Conservation (phyloP, 192 early-diverging fungal genomes). For the Podila verticillata region DNA sequence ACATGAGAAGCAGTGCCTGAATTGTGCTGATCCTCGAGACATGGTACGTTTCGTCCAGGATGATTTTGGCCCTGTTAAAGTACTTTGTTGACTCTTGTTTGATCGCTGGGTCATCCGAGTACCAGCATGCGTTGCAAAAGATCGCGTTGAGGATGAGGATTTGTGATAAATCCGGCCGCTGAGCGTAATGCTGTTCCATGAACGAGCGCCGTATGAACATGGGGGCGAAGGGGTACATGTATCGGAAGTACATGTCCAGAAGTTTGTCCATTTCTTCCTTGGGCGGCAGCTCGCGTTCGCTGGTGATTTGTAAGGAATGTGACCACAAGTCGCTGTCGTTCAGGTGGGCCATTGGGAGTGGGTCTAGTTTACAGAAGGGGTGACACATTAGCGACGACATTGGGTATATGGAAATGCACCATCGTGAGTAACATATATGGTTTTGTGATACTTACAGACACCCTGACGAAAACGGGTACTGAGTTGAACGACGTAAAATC, state of each 20-base stretch:
- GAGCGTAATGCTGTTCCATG: constrained; percentile 27
- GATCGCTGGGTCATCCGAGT: constrained; percentile 54
- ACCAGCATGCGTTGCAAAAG: constrained; percentile 61
- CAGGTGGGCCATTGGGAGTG: constrained; percentile 45
- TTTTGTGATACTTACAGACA: constrained; percentile 26
- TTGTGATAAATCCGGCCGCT: constrained; percentile 48
- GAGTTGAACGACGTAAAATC: constrained; percentile 76
- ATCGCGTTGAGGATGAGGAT: constrained; percentile 66
- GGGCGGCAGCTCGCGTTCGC: constrained; percentile 63
- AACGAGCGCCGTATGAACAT: constrained; percentile 68
- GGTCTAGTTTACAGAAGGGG: constrained; percentile 13
- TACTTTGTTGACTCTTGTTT: constrained; percentile 55
- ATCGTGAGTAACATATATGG: no score
- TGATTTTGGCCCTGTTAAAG: constrained; percentile 77
- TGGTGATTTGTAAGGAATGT: constrained; percentile 49
- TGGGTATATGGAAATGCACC: no score
- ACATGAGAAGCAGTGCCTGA: constrained; percentile 72
- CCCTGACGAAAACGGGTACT: constrained; percentile 68
- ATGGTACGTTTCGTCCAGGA: constrained; percentile 78
- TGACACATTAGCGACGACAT: no score
- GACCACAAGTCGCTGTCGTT: constrained; percentile 53
- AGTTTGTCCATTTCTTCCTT: constrained; percentile 66
- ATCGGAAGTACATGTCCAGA: constrained; percentile 71
- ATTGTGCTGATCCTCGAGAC: constrained; percentile 66
- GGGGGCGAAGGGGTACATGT: constrained; percentile 76